These are phyloP conservation scores for Bondarzewia mesenterica DNA, from an alignment of 1,284 basidiomycete species.

Conservation along the genomic window DNA sequence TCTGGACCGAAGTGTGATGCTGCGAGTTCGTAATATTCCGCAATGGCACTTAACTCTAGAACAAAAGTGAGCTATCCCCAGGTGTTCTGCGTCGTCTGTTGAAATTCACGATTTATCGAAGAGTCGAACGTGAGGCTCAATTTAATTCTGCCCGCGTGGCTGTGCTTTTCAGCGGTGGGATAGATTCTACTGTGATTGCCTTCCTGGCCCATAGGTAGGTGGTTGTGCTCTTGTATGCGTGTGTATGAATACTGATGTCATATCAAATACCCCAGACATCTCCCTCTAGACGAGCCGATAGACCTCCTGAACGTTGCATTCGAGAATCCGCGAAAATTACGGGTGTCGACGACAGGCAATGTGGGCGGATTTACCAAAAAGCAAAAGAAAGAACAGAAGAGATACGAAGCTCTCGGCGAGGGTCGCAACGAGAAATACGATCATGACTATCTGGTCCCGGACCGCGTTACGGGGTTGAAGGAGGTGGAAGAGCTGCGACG, in stretches of 20 bases:
- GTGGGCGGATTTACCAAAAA: constrained; percentile 36
- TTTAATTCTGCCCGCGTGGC: constrained; percentile 58
- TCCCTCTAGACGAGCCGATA: constrained; percentile 73
- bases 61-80: neutral
- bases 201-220: constrained; percentile 68
- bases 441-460: constrained; percentile 65
- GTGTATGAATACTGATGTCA: neutral
- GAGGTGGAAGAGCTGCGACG: constrained; percentile 70
- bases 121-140: constrained; percentile 10
- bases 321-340: constrained; percentile 78
- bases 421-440: constrained; percentile 3
- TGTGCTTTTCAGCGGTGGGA: constrained; percentile 92
- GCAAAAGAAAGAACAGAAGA: constrained; percentile 21
- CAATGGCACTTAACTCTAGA: constrained; percentile 22
- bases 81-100: neutral
- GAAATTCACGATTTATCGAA: neutral
- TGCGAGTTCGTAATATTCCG: constrained; percentile 53
- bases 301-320: constrained; percentile 96
- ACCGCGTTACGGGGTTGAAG: constrained; percentile 74
- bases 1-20: constrained; percentile 51
- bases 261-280: constrained; percentile 36
- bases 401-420: constrained; percentile 10
- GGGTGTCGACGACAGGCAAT: constrained; percentile 38
- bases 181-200: constrained; percentile 86
- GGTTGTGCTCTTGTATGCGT: neutral